Conservation (phyloP, 345 rosid genomes). For the Boechera retrofracta region DNA sequence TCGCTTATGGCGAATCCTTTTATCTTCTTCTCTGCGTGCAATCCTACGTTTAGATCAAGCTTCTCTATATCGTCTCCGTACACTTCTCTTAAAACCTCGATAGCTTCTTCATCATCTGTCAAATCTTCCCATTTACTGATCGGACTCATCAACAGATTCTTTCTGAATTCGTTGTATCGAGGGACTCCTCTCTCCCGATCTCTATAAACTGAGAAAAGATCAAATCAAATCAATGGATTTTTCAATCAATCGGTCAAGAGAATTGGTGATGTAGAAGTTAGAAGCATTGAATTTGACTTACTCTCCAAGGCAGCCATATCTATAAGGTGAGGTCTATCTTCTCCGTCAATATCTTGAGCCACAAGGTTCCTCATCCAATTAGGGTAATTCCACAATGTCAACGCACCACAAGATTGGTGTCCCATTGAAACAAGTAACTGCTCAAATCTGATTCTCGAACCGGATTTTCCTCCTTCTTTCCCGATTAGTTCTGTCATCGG, state of each 20-base stretch:
- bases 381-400: slow-evolving; percentile 76
- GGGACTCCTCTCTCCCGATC: slow-evolving; percentile 74
- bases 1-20: slow-evolving; percentile 84
- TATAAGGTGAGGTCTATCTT: slow-evolving; percentile 61
- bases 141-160: slow-evolving; percentile 70
- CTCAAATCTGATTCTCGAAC: slow-evolving; percentile 63
- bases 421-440: slow-evolving; percentile 76
- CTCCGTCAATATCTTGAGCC: slow-evolving; percentile 67
- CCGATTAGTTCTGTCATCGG: slow-evolving; percentile 66
- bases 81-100: slow-evolving; percentile 59
- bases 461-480: slow-evolving; percentile 52
- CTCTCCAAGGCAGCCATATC: slow-evolving; percentile 83
- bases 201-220: slow-evolving; percentile 57
- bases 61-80: slow-evolving; percentile 74
- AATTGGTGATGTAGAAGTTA: not conserved
- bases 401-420: slow-evolving; percentile 69
- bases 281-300: slow-evolving; percentile 35
- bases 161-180: slow-evolving; percentile 71
- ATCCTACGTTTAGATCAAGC: slow-evolving; percentile 67
- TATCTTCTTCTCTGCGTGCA: slow-evolving; percentile 76
- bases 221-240: not conserved
- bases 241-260: not conserved
- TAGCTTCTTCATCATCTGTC: slow-evolving; percentile 65
- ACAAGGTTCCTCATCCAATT: slow-evolving; percentile 78
- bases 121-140: slow-evolving; percentile 76